Base-by-base conservation (phyloP, 441 rosid species). In the Aquilaria agallochum region DNA sequence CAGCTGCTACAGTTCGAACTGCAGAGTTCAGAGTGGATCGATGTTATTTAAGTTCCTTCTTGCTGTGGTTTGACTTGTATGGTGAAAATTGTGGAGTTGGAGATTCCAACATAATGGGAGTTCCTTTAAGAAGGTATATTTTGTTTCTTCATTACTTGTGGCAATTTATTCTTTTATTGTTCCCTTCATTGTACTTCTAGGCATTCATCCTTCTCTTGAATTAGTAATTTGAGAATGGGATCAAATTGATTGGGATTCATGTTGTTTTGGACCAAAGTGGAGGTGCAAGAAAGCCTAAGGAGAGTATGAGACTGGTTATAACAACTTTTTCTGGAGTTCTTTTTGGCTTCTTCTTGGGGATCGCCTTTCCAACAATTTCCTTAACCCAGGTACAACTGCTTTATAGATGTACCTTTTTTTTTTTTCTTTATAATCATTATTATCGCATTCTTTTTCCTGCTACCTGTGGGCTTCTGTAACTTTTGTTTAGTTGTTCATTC, bases 311-410 rank as follows among this genome's bases (percentile, higher is more conserved):
- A 83, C 82, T 90, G 76, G 77, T 88, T 47, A 48, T 86, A 65
- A 74, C 88, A 54, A 76, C 92, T 34, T 68, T 92, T 55, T 56
- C 81, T 11, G 94, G 94, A 63, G 72, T 86, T 67, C 68, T 86
- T 46, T 78, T 86, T 65, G 98, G 98, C 75, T 88, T 90, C 78
- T 83, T 90, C 66, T 67, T 88, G 61, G 97, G 95, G 59, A 74
- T 84, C 64, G 81, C 89, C 51, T 81, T 83, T 68, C 94, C 97
- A 47, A 79, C 94, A 30, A 67, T 90, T 50, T 84, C 94, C 54
- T 68, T 90, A 63, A 81, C 90, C 30, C 86, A 86, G 97, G 98
- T 88, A 60, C 31, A 56, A 11, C 15, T 7, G 30, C 55, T 36
- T 40, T 5, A 63, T 58, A 54, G 57, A 30, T 47, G 10, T 45